A percentile compares a stretch with the other conserved stretches of the same genome.
Conservation (phyloP, 2,329 filamentous ascomycete species). For the Ilyonectria destructans region DNA sequence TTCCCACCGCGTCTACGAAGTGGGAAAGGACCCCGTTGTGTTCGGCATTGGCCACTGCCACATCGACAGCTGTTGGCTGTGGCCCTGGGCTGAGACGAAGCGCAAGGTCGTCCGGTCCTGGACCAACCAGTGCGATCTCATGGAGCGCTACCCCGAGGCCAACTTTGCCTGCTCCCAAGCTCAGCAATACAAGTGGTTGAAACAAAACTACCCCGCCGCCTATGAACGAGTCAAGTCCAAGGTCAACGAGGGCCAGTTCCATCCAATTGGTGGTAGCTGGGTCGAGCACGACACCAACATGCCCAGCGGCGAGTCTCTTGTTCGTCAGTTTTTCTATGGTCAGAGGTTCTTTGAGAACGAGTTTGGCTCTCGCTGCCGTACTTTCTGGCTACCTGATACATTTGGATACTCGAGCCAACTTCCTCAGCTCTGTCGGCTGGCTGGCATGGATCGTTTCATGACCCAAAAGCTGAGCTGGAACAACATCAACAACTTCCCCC, state of each 20-base stretch:
- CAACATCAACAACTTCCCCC: slow-evolving; percentile 99
- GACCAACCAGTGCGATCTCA: slow-evolving; percentile 96
- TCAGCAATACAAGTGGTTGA: slow-evolving; percentile 98
- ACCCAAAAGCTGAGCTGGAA: slow-evolving; percentile 99
- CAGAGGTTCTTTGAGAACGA: slow-evolving; percentile 95
- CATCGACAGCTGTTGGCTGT: slow-evolving; percentile 98
- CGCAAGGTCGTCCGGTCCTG: slow-evolving; percentile 96
- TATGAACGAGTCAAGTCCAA: slow-evolving; percentile 94
- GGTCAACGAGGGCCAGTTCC: slow-evolving; percentile 91
- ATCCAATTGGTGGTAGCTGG: slow-evolving; percentile 98
- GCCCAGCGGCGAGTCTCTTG: slow-evolving; percentile 94
- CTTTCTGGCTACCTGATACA: slow-evolving; percentile 98
- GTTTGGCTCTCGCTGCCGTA: slow-evolving; percentile 90
- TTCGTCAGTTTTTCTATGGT: slow-evolving; percentile 95
- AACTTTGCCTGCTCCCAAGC: slow-evolving; percentile 94
- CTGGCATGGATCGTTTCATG: slow-evolving; percentile 97
- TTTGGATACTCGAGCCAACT: slow-evolving; percentile 98
- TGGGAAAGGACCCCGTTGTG: slow-evolving; percentile 81
- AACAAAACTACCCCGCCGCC: slow-evolving; percentile 88
- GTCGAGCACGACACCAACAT: slow-evolving; percentile 99
- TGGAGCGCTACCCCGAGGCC: slow-evolving; percentile 95
- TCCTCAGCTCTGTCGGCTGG: slow-evolving; percentile 91
- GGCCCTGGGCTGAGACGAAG: slow-evolving; percentile 98
- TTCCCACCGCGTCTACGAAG: slow-evolving; percentile 87
- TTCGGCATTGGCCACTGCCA: slow-evolving; percentile 96